phyloP scores from a whole-genome alignment of 179 eudicot species.

The Amaranthus tricolor region DNA sequence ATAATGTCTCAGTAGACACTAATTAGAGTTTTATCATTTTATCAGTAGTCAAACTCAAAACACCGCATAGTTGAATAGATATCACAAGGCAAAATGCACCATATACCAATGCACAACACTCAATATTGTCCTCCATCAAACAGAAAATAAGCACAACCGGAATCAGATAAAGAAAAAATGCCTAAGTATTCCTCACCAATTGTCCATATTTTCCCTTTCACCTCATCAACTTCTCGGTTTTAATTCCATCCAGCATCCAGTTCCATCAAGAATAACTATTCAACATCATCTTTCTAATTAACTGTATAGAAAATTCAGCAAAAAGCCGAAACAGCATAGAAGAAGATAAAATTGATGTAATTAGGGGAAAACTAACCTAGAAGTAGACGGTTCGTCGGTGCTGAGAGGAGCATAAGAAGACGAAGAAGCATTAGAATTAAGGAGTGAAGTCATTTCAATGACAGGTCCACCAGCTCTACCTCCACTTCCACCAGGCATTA shows the following conservation, averaged over 20 bases:
- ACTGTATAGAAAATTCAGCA: background rate
- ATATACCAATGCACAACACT: background rate
- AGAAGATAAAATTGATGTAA: background rate
- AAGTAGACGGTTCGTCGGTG: constrained; percentile 48
- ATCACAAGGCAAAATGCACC: background rate
- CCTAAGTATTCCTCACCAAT: background rate
- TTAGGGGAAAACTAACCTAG: constrained; percentile 26
- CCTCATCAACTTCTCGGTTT: background rate
- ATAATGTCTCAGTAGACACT: no score
- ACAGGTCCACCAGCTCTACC: constrained; percentile 38
- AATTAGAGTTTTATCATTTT: no score
- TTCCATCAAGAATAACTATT: background rate
- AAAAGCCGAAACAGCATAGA: background rate
- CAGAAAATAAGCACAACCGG: background rate
- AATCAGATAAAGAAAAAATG: no score
- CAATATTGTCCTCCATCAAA: background rate
- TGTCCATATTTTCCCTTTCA: background rate
- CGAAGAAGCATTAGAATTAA: constrained; percentile 33
- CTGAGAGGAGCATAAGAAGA: constrained; percentile 44
- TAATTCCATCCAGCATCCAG: background rate
- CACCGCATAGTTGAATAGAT: background rate
- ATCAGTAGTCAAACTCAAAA: background rate
- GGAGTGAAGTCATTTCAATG: constrained; percentile 46
- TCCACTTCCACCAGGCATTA: constrained; percentile 7
- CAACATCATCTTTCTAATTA: background rate